phyloP scores from a whole-genome alignment of 345 rosid species.

The Camelina sativa region DNA sequence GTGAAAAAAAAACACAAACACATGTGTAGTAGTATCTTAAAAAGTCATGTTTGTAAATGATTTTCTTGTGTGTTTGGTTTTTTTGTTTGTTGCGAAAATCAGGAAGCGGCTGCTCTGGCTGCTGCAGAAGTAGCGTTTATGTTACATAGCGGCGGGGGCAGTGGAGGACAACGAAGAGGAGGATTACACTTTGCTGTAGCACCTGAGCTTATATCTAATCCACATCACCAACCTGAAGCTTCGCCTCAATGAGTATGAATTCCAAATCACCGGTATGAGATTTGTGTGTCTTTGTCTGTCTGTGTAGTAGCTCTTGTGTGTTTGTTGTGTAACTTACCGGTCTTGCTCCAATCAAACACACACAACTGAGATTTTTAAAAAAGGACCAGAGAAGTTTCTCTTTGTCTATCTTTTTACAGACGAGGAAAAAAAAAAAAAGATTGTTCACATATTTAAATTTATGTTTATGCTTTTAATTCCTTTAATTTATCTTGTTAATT shows the following conservation, averaged over 20 bases:
- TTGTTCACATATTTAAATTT: slow-evolving; percentile 12
- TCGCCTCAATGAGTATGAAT: slow-evolving; percentile 20
- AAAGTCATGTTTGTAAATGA: slow-evolving; percentile 4
- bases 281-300: not conserved
- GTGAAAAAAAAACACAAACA: not conserved
- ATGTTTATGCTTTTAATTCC: not conserved
- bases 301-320: slow-evolving; percentile 33
- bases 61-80: not conserved
- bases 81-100: slow-evolving; percentile 24
- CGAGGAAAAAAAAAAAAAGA: slow-evolving; percentile 23
- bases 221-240: slow-evolving; percentile 36
- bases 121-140: slow-evolving; percentile 92
- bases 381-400: slow-evolving; percentile 11
- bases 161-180: slow-evolving; percentile 59
- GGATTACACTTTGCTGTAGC: slow-evolving; percentile 78
- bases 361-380: slow-evolving; percentile 11
- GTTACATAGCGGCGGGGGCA: slow-evolving; percentile 63
- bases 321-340: slow-evolving; percentile 25
- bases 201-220: slow-evolving; percentile 57
- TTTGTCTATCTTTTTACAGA: slow-evolving; percentile 26
- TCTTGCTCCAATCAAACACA: slow-evolving; percentile 25
- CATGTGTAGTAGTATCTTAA: not conserved
- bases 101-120: slow-evolving; percentile 93
- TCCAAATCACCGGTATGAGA: not conserved
- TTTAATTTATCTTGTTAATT: not conserved